phyloP scores from a whole-genome alignment of 2,329 filamentous ascomycete species.

The Hymenoscyphus salicellus region DNA sequence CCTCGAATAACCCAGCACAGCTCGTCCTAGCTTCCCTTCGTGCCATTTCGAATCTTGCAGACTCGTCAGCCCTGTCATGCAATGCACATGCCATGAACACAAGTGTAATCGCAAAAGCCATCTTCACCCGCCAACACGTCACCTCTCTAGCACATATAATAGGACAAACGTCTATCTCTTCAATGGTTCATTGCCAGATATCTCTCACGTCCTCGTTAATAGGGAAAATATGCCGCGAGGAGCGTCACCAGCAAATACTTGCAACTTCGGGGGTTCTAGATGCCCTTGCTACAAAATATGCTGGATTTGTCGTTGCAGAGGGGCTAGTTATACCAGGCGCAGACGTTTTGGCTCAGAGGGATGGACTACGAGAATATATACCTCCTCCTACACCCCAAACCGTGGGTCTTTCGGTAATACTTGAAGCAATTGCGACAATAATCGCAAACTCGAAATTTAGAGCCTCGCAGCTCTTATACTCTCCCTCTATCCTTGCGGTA shows the following conservation, averaged over 20 bases:
- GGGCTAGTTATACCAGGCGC: constrained; percentile 68
- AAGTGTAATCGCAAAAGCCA: constrained; percentile 54
- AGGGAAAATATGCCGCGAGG: constrained; percentile 60
- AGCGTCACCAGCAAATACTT: constrained; percentile 68
- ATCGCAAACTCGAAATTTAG: constrained; percentile 77
- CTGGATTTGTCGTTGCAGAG: constrained; percentile 64
- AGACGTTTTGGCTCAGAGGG: constrained; percentile 51
- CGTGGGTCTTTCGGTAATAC: constrained; percentile 62
- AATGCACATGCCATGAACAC: constrained; percentile 48
- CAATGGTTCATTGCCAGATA: constrained; percentile 60
- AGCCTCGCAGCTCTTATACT: constrained; percentile 67
- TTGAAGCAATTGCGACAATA: constrained; percentile 75
- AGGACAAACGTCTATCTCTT: constrained; percentile 51
- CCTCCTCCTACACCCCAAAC: constrained; percentile 59
- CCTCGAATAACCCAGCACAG: constrained; percentile 59
- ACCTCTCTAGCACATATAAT: constrained; percentile 65
- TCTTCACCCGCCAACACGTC: constrained; percentile 64
- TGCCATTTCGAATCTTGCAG: constrained; percentile 67
- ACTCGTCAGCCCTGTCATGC: constrained; percentile 58
- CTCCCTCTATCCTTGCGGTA: constrained; percentile 65
- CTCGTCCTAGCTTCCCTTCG: constrained; percentile 72
- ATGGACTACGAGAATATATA: constrained; percentile 55
- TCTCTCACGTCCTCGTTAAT: constrained; percentile 57
- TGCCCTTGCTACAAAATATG: constrained; percentile 70
- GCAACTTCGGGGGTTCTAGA: constrained; percentile 73